Evolutionary conservation across 257 asterid species (phyloP).

Genomic region (Capsicum baccatum): DNA sequence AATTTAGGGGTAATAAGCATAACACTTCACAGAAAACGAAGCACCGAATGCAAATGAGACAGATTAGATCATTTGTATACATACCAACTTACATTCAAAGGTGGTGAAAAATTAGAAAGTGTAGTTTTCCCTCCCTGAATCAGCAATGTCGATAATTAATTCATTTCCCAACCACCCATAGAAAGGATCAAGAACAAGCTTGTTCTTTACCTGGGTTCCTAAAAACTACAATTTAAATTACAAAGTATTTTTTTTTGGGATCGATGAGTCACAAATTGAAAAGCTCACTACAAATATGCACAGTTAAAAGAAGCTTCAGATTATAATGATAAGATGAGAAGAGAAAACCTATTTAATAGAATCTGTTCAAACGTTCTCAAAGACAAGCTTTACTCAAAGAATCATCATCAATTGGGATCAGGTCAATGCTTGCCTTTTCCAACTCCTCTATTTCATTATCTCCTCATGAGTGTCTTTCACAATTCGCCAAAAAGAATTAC

Average conservation of each 20-base stretch:
- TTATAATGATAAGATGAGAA: too few species aligned
- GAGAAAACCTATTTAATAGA: too few species aligned
- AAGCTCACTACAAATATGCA: not conserved
- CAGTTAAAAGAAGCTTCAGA: too few species aligned
- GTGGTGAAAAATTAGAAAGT: slow-evolving; percentile 92
- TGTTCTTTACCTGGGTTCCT: slow-evolving; percentile 86
- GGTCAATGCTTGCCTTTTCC: too few species aligned
- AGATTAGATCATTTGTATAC: slow-evolving; percentile 25
- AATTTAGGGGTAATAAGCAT: not conserved
- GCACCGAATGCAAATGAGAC: not conserved
- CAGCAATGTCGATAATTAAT: slow-evolving; percentile 80
- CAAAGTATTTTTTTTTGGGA: not conserved
- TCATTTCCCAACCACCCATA: slow-evolving; percentile 79
- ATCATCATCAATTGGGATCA: too few species aligned
- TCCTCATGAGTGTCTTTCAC: not conserved
- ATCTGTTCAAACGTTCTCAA: too few species aligned
- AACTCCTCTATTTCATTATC: not conserved
- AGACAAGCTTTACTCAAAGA: too few species aligned
- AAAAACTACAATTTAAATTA: slow-evolving; percentile 58
- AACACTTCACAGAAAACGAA: not conserved
- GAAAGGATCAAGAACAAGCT: slow-evolving; percentile 89
- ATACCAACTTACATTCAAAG: slow-evolving; percentile 79
- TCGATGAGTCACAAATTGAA: not conserved
- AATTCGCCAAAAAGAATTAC: not conserved
- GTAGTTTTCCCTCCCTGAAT: slow-evolving; percentile 90